Evolutionary conservation across 192 early-diverging fungal genomes (phyloP).

Genomic region (Haplosporangium gracile): DNA sequence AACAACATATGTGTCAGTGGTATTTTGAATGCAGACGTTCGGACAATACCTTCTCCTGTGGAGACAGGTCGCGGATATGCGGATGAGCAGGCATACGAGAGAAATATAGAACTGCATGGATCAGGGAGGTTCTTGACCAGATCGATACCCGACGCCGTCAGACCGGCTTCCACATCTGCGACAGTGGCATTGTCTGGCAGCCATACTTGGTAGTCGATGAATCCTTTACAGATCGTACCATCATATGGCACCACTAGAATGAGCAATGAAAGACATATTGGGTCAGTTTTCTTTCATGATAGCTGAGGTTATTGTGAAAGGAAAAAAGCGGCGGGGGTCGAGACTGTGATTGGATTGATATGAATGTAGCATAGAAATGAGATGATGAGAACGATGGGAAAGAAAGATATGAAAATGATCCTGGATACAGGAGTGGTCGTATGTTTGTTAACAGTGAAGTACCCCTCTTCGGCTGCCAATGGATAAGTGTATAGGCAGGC

Average conservation of each 20-base stretch:
- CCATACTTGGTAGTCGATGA: constrained; percentile 29
- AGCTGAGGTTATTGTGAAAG: neutral
- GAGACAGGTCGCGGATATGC: constrained; percentile 27
- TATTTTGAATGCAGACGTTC: too few relatives aligned
- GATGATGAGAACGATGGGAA: neutral
- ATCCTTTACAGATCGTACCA: constrained; percentile 16
- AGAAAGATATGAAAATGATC: neutral
- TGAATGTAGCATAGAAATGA: neutral
- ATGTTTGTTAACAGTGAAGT: neutral
- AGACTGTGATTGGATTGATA: neutral
- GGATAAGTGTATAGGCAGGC: too few relatives aligned
- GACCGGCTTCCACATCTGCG: neutral
- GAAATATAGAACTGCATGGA: constrained; percentile 26
- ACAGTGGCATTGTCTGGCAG: constrained; percentile 15
- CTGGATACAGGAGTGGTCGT: neutral
- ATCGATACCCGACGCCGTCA: neutral
- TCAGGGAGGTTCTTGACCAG: neutral
- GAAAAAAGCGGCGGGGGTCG: neutral
- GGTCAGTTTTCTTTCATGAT: neutral
- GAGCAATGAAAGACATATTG: neutral
- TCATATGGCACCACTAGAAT: constrained; percentile 3
- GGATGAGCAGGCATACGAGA: constrained; percentile 21
- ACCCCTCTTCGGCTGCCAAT: too few relatives aligned
- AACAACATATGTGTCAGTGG: neutral
- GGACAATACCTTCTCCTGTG: constrained; percentile 14